Conservation (phyloP, 306 rosid genomes). For the Cicer bijugum region DNA sequence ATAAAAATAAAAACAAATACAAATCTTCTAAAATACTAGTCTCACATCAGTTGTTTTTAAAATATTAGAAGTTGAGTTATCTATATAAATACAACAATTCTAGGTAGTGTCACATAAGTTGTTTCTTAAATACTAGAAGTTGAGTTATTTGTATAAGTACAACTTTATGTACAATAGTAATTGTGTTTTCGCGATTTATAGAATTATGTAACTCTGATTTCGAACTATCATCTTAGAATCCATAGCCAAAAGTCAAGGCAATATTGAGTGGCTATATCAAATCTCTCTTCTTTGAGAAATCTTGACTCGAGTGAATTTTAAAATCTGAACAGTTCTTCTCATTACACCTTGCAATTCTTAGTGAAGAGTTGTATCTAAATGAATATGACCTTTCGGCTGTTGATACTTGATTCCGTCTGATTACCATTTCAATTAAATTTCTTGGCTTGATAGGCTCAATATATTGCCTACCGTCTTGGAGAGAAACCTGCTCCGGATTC, state of each 20-base stretch:
- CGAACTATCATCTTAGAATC: background rate
- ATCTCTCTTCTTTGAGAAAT: slow-evolving; percentile 7
- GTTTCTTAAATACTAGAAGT: too few relatives aligned
- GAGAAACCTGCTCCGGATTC: background rate
- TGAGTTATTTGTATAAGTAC: too few relatives aligned
- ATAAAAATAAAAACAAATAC: too few relatives aligned
- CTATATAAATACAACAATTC: too few relatives aligned
- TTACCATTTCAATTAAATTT: background rate
- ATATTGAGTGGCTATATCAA: slow-evolving; percentile 2
- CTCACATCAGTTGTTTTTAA: too few relatives aligned
- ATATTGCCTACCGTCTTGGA: background rate
- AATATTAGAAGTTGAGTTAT: too few relatives aligned
- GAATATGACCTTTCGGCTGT: background rate
- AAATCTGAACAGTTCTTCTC: background rate
- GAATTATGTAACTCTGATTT: too few relatives aligned
- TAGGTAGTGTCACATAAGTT: too few relatives aligned
- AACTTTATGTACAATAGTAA: too few relatives aligned
- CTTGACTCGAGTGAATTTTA: background rate
- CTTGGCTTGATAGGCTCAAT: slow-evolving; percentile 28
- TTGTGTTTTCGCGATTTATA: too few relatives aligned
- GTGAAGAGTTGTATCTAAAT: background rate
- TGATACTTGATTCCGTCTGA: background rate
- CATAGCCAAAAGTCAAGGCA: background rate
- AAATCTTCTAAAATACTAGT: too few relatives aligned
- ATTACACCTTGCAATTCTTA: background rate